Evolutionary conservation across 495 filamentous ascomycete species (phyloP).

Genomic region (Hypoxylon intermedium): DNA sequence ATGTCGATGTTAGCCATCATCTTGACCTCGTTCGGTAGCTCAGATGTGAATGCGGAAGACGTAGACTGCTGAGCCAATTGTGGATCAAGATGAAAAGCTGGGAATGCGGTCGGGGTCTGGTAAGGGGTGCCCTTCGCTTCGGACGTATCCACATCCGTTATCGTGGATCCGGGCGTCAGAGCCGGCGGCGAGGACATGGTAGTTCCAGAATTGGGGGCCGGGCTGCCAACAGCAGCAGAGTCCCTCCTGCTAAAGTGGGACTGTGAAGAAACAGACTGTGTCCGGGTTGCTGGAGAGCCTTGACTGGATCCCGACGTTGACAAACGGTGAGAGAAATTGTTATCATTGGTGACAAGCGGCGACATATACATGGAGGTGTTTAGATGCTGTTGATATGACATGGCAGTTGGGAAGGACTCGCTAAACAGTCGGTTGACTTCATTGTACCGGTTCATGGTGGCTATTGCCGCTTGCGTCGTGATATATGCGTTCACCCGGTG

Average conservation of each 20-base stretch:
- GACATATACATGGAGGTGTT: conserved; percentile 33
- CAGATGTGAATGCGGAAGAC: conserved; percentile 39
- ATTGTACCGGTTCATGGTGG: conserved; percentile 57
- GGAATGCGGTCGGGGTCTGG: conserved; percentile 28
- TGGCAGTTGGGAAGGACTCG: conserved; percentile 49
- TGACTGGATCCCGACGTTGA: conserved; percentile 25
- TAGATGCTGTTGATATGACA: conserved; percentile 36
- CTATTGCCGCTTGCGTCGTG: conserved; percentile 64
- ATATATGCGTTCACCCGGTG: conserved; percentile 64
- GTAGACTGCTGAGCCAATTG: conserved; percentile 29
- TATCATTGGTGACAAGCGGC: conserved; percentile 21
- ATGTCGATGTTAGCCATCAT: conserved; percentile 39
- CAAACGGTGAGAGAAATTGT: conserved; percentile 11
- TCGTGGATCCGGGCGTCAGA: conserved; percentile 38
- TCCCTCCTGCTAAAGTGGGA: conserved; percentile 24
- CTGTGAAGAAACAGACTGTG: conserved; percentile 27
- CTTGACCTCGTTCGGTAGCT: conserved; percentile 42
- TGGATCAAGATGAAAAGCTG: conserved; percentile 25
- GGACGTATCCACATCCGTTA: conserved; percentile 23
- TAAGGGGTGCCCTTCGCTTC: conserved; percentile 28
- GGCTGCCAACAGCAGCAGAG: conserved; percentile 11
- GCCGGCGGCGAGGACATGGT: conserved; percentile 32
- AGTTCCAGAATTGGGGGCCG: conserved; percentile 9
- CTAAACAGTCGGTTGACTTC: conserved; percentile 58
- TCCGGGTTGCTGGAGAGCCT: conserved; percentile 17